A percentile compares a stretch with the other conserved stretches of the same genome.
These are phyloP conservation scores for Irpex sp. DNA, from an alignment of 1,284 basidiomycete species.

Conservation along the genomic window DNA sequence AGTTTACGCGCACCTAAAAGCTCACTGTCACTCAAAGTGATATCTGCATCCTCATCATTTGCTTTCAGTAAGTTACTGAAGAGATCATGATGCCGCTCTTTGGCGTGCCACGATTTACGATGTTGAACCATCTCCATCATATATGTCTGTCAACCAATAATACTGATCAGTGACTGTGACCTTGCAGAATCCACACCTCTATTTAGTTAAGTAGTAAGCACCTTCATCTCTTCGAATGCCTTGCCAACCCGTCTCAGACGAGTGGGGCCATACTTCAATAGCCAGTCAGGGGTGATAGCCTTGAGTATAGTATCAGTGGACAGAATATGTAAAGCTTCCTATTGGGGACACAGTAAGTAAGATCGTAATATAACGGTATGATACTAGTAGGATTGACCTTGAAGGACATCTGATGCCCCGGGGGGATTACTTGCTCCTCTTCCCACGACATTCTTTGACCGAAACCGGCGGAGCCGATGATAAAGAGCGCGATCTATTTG, in stretches of 20 bases:
- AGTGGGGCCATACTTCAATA: conserved; percentile 29
- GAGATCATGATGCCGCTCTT: conserved; percentile 40
- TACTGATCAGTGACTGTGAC: not conserved
- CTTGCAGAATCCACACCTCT: not conserved
- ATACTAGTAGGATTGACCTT: conserved; percentile 5
- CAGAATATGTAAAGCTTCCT: conserved; percentile 42
- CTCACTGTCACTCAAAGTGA: conserved; percentile 37
- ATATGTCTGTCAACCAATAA: conserved; percentile 31
- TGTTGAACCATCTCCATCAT: conserved; percentile 48
- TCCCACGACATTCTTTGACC: conserved; percentile 15
- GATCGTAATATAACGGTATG: not conserved
- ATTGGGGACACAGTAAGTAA: not conserved
- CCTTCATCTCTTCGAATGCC: conserved; percentile 43
- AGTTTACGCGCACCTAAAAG: conserved; percentile 34
- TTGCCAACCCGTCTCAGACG: conserved; percentile 26
- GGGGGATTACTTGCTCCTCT: conserved; percentile 12
- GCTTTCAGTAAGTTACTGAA: conserved; percentile 46
- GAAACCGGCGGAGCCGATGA: conserved; percentile 47
- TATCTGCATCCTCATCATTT: conserved; percentile 28
- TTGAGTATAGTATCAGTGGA: conserved; percentile 37
- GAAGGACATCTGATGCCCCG: conserved; percentile 17
- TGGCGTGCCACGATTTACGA: conserved; percentile 30
- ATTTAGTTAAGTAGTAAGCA: conserved; percentile 16
- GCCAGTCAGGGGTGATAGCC: conserved; percentile 38
- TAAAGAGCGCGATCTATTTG: conserved; percentile 45